Percentiles rank a stretch among this genome's conserved stretches.
Evolutionary conservation across 371 early-diverging fungal species (phyloP).

Genomic region (Dipsacomyces acuminosporus): DNA sequence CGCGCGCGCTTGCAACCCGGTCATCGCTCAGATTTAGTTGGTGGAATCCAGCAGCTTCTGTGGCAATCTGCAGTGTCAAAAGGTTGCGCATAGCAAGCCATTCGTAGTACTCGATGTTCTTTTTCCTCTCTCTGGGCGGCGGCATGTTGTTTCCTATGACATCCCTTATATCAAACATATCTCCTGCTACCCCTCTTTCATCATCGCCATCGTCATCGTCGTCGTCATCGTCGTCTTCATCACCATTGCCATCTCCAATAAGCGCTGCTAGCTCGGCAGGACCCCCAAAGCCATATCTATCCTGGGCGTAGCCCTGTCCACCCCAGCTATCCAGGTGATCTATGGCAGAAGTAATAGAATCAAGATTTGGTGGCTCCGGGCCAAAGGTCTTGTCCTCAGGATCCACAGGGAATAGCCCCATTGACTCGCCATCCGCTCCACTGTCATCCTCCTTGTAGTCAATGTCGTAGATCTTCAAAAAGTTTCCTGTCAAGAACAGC

Average conservation of each 20-base stretch:
- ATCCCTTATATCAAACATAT: background rate
- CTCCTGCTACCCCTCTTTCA: background rate
- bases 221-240: background rate
- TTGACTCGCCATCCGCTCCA: conserved; percentile 1
- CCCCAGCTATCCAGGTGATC: no score
- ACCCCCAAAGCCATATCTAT: no score
- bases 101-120: background rate
- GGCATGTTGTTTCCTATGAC: background rate
- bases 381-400: background rate
- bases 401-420: conserved; percentile 32
- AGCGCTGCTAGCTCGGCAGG: conserved; percentile 1
- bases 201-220: conserved; percentile 1
- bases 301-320: no score
- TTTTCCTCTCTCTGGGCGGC: background rate
- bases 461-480: conserved; percentile 22
- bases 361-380: background rate
- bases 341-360: background rate
- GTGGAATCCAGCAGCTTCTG: background rate
- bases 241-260: background rate
- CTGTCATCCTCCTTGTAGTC: conserved; percentile 7
- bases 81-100: background rate
- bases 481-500: conserved; percentile 11
- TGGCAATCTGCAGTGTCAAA: background rate
- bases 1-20: conserved; percentile 2
- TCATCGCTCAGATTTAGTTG: no score